phyloP scores from a whole-genome alignment of 2,329 filamentous ascomycete genomes.

The Fusarium sp. region DNA sequence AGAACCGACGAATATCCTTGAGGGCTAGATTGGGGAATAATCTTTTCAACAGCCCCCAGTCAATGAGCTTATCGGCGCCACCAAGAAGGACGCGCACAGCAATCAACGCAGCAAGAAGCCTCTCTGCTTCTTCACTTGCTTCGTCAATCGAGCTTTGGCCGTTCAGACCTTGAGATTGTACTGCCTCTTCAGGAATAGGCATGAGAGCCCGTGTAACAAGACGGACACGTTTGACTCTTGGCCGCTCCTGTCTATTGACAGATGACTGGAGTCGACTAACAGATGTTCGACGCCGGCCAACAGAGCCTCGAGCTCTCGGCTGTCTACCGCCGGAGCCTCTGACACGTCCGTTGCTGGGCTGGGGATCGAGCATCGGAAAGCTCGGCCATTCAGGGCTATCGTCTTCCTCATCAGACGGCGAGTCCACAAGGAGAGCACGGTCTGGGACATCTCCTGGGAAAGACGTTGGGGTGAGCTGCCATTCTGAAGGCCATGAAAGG shows the following conservation, averaged over 20 bases:
- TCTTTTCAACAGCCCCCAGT: slow-evolving; percentile 69
- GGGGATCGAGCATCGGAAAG: slow-evolving; percentile 5
- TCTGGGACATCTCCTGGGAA: slow-evolving; percentile 20
- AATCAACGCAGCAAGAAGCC: slow-evolving; percentile 67
- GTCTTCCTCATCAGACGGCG: slow-evolving; percentile 36
- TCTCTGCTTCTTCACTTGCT: slow-evolving; percentile 38
- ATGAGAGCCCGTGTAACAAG: slow-evolving; percentile 47
- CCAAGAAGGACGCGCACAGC: slow-evolving; percentile 68
- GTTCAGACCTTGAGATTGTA: slow-evolving; percentile 10
- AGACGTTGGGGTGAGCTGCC: slow-evolving; percentile 40
- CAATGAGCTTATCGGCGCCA: slow-evolving; percentile 67
- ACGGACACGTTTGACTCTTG: slow-evolving; percentile 46
- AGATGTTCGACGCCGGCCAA: slow-evolving; percentile 6
- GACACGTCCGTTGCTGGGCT: not conserved
- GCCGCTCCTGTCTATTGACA: slow-evolving; percentile 14
- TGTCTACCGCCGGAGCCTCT: slow-evolving; percentile 1
- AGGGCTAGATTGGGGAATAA: slow-evolving; percentile 66
- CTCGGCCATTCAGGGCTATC: slow-evolving; percentile 31
- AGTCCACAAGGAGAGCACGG: slow-evolving; percentile 14
- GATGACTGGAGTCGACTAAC: slow-evolving; percentile 11
- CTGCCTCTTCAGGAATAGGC: slow-evolving; percentile 32
- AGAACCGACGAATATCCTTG: slow-evolving; percentile 64
- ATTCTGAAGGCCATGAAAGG: slow-evolving; percentile 44
- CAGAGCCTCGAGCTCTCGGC: slow-evolving; percentile 7
- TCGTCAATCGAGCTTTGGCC: slow-evolving; percentile 15